Percentiles rank a stretch among this genome's conserved stretches.
These are phyloP conservation scores for Primulina tabacum DNA, from an alignment of 257 asterid genomes.

Conservation along the genomic window DNA sequence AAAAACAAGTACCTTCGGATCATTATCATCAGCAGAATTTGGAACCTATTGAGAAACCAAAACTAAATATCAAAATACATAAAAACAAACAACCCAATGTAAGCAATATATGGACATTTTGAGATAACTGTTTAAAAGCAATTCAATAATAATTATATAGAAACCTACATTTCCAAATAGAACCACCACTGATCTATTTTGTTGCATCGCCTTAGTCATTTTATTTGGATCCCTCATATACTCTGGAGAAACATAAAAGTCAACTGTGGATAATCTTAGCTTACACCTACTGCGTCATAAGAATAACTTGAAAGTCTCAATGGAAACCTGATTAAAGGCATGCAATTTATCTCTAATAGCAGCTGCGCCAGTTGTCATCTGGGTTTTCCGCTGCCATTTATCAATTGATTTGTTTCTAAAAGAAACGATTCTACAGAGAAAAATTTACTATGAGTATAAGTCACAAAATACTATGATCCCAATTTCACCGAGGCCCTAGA, in stretches of 20 bases:
- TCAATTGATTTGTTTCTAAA: conserved; percentile 85
- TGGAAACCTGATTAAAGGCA: conserved; percentile 90
- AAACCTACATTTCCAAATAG: conserved; percentile 84
- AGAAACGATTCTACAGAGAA: conserved; percentile 59
- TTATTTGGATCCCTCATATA: conserved; percentile 97
- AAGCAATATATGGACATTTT: conserved; percentile 8
- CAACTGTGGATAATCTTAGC: conserved; percentile 15
- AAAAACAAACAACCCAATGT: neutral
- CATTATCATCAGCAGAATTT: conserved; percentile 34
- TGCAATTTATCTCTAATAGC: conserved; percentile 85
- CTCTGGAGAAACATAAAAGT: conserved; percentile 49
- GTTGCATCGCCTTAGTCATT: conserved; percentile 94
- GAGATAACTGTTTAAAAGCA: neutral
- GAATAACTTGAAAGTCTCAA: conserved; percentile 15
- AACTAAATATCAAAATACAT: conserved; percentile 15
- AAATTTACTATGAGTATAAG: conserved; percentile 15
- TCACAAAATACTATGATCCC: neutral
- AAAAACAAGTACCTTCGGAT: conserved; percentile 51
- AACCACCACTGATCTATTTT: conserved; percentile 63
- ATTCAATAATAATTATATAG: conserved; percentile 3
- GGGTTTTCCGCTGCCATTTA: conserved; percentile 97
- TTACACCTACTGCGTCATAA: conserved; percentile 1
- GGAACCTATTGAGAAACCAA: conserved; percentile 48
- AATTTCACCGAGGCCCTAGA: conserved; percentile 12
- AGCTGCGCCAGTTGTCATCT: conserved; percentile 93